These are phyloP conservation scores for Trichoderma atroviride DNA, from an alignment of 2,329 filamentous ascomycete species.

Conservation along the genomic window DNA sequence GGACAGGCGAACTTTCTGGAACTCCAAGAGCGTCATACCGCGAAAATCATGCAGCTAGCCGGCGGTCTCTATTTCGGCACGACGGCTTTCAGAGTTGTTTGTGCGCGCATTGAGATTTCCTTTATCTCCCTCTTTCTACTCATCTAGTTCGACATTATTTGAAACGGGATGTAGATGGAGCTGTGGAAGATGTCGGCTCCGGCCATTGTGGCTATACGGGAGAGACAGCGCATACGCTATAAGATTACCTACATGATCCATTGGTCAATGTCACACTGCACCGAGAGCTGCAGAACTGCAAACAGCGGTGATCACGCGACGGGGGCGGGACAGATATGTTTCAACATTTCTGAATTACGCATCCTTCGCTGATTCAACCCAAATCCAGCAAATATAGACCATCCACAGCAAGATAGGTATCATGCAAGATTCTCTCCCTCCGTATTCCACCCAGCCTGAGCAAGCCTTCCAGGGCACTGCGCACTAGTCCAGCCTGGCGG, in stretches of 20 bases:
- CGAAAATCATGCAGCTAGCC: background rate
- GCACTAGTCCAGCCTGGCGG: background rate
- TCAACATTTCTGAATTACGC: background rate
- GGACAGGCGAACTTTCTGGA: background rate
- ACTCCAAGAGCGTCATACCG: background rate
- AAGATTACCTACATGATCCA: background rate
- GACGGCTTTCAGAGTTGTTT: background rate
- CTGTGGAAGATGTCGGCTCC: background rate
- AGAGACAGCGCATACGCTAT: background rate
- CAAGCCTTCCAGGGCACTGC: background rate
- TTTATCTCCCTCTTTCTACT: background rate
- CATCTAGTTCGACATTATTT: no score
- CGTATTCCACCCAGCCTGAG: background rate
- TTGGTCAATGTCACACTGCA: constrained; percentile 11
- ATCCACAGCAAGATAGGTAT: background rate
- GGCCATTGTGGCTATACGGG: background rate
- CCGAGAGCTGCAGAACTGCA: constrained; percentile 11
- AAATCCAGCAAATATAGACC: background rate
- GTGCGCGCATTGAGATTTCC: background rate
- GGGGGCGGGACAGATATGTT: background rate
- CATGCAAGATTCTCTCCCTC: background rate
- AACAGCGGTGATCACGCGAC: background rate
- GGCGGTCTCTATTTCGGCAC: constrained; percentile 6
- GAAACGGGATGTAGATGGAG: background rate
- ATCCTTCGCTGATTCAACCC: background rate